Base-by-base conservation (phyloP, 257 asterid genomes). In the Solanum pennellii region DNA sequence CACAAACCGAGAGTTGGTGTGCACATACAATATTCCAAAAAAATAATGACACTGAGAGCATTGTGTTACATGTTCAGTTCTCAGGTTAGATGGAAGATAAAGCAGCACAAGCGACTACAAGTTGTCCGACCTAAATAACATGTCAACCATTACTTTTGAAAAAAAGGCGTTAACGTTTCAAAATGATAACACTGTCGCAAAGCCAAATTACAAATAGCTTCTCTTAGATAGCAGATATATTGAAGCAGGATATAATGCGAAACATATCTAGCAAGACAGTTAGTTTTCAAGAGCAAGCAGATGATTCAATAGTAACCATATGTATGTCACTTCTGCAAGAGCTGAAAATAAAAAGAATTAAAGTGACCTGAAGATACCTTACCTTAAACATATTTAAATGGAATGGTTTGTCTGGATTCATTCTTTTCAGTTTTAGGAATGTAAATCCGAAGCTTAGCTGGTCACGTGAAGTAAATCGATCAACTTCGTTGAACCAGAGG, bases 401-500 rank as follows among this genome's bases (percentile, higher is more conserved):
- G 90, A 96, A 95, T 88, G 88, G 91, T 87, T 83, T 93, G 68
- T 90, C 91, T 1, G 98, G 96, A 92, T 96, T 96, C 90, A 92
- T 87, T 88, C 97, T 91, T 91, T 85, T 93, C 91, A 96, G 90
- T 91, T 96, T 96, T 93, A 96, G 90, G 92, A 89, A 95, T 10
- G 99, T 94, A 90, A 94, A 96, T 20, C 94, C 97, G 77, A 96
- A 96, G 93, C 99, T 95, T 88, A 96, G 93, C 86, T 96, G 99
- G 92, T 96, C 99, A 35, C 98, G 94, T 83, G 99, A 94, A 27
- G 99, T 96, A 80, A 96, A 96, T 21, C 94, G 97, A 88, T 95
- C 93, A 86, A 94, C 98, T 86, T 95, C 99, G 37, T 95, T 95
- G 92, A 95, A 96, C 99, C 99, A 96, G 88, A 96, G 95, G 94